Base-by-base conservation (phyloP, 331 rosid species). In the Quercus phellos region DNA sequence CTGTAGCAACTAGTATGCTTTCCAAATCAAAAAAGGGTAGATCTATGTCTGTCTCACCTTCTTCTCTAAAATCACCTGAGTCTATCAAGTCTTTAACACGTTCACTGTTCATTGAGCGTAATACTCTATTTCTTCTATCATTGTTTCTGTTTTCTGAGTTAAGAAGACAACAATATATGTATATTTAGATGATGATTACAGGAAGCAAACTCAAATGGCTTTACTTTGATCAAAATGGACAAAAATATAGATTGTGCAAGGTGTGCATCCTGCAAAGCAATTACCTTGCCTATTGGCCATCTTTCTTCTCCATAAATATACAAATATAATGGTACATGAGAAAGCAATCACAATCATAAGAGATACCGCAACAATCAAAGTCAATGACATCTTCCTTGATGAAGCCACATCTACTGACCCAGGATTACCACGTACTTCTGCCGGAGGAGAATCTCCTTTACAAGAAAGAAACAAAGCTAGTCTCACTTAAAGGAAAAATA, bases 11-110 rank as follows among this genome's bases (percentile, higher is more conserved):
- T 12, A 84, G 21, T 61, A 88, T 85, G 74, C 86, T 88, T 73
- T 77, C 86, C 72, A 88, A 79, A 75, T 78, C 76, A 46, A 80
- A 91, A 74, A 46, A 84, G 0, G 91, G 92, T 3, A 91, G 86
- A 26, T 84, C 91, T 9, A 91, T 68, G 32, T 89, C 90, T 64
- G 87, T 82, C 11, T 77, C 66, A 51, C 81, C 86, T 18, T 84
- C 87, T 27, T 85, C 95, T 75, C 75, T 87, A 51, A 84, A 82
- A 0, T 79, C 78, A 26, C 68, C 54, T 1, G 75, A 77, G 35
- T 66, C 83, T 1, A 85, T 85, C 58, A 89, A 30, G 60, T 68
- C 85, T 63, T 51, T 70, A 51, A 87, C 77, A 3, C 35, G 86
- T 51, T 84, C 86, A 76, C 77, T 81, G 19, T 89, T 86, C 9